Percentiles rank a stretch among this genome's conserved stretches.
These are phyloP conservation scores for Oryza brachyantha DNA, from an alignment of 176 grass and related monocot genomes.

Conservation along the genomic window DNA sequence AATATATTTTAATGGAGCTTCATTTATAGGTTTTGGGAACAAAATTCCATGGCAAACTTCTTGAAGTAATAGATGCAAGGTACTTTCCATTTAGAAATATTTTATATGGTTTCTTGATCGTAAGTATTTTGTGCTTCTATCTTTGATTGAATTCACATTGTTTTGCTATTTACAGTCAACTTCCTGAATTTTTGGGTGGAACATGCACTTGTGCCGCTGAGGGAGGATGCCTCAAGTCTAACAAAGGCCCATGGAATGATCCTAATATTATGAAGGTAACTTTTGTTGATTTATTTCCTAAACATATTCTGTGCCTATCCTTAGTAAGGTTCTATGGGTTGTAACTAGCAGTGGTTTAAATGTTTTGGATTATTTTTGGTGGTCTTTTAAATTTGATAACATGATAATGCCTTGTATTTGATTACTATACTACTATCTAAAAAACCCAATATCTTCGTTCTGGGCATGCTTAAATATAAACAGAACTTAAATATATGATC, in stretches of 20 bases:
- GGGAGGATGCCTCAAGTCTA: constrained; percentile 81
- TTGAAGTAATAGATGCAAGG: constrained; percentile 90
- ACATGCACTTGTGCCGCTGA: constrained; percentile 65
- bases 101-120: background rate
- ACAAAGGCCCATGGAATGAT: constrained; percentile 97
- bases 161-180: constrained; percentile 61
- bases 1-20: constrained; percentile 13
- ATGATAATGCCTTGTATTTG: constrained; percentile 4
- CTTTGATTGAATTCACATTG: background rate
- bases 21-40: constrained; percentile 79
- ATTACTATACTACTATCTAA: background rate
- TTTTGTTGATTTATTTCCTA: background rate
- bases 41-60: constrained; percentile 81
- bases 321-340: background rate
- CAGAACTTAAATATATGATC: background rate
- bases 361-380: constrained; percentile 22
- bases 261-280: constrained; percentile 79
- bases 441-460: background rate
- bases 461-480: background rate
- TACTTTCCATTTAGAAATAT: constrained; percentile 22
- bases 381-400: background rate
- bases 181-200: constrained; percentile 91
- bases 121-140: background rate
- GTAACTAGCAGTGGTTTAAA: background rate
- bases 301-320: background rate